A percentile compares a stretch with the other conserved stretches of the same genome.
These are phyloP conservation scores for Poronia punctata DNA, from an alignment of 495 filamentous ascomycete species.

Conservation along the genomic window DNA sequence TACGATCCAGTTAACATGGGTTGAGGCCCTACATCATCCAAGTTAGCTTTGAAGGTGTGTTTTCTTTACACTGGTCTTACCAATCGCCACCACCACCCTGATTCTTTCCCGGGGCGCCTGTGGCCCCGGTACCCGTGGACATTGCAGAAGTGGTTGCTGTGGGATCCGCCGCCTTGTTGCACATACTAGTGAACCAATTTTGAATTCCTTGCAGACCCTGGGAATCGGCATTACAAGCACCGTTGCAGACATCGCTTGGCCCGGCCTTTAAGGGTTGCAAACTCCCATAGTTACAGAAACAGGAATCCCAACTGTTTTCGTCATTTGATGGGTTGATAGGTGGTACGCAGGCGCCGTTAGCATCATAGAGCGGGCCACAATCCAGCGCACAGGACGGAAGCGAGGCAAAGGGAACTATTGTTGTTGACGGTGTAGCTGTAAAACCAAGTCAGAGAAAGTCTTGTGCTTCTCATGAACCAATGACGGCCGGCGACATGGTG, in stretches of 20 bases:
- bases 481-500: no score
- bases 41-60: neutral
- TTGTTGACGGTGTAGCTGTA: slow-evolving; percentile 26
- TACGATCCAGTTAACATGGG: slow-evolving; percentile 50
- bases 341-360: slow-evolving; percentile 47
- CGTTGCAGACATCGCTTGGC: slow-evolving; percentile 34
- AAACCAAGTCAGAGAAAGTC: neutral
- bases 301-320: slow-evolving; percentile 27
- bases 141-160: slow-evolving; percentile 16
- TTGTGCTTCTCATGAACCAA: no score
- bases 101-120: slow-evolving; percentile 8
- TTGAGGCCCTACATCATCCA: slow-evolving; percentile 33
- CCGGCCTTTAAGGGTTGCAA: slow-evolving; percentile 36
- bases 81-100: slow-evolving; percentile 19
- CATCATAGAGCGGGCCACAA: slow-evolving; percentile 47
- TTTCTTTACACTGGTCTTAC: slow-evolving; percentile 10
- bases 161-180: slow-evolving; percentile 20
- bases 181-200: slow-evolving; percentile 44
- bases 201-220: slow-evolving; percentile 36
- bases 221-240: slow-evolving; percentile 24
- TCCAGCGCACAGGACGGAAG: slow-evolving; percentile 40
- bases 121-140: slow-evolving; percentile 14
- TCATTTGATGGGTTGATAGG: slow-evolving; percentile 26
- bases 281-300: slow-evolving; percentile 41
- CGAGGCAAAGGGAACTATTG: slow-evolving; percentile 37